phyloP scores from a whole-genome alignment of 2,329 filamentous ascomycete species.

The Falciphora oryzae region DNA sequence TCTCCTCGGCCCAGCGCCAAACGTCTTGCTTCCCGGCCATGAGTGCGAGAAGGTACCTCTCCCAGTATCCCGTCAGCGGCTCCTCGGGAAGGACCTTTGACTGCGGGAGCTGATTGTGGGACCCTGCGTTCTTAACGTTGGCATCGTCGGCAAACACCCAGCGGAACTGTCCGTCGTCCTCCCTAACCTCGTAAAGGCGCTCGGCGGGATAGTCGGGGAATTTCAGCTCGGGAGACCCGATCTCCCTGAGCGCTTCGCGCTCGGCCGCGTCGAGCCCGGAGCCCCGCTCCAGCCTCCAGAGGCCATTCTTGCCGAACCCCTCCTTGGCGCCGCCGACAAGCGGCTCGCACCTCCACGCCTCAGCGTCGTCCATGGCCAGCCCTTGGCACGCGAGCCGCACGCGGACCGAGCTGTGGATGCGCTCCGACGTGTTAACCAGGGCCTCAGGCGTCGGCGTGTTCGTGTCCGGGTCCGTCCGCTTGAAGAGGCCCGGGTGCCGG shows the following conservation, averaged over 20 bases:
- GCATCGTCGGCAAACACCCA: constrained; percentile 21
- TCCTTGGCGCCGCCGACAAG: constrained; percentile 14
- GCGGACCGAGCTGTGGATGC: constrained; percentile 26
- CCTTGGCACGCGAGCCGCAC: constrained; percentile 24
- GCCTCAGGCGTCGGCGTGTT: constrained; percentile 29
- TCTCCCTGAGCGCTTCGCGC: constrained; percentile 10
- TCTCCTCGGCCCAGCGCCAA: constrained; percentile 12
- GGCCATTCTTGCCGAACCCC: background rate
- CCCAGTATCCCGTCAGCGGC: constrained; percentile 27
- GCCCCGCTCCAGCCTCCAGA: constrained; percentile 22
- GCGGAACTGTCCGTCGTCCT: constrained; percentile 23
- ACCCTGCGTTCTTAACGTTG: constrained; percentile 13
- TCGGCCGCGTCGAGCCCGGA: background rate
- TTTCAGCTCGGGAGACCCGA: constrained; percentile 7
- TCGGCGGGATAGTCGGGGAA: constrained; percentile 11
- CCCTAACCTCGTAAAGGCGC: constrained; percentile 19
- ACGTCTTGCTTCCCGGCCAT: constrained; percentile 14
- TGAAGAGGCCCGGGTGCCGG: constrained; percentile 29
- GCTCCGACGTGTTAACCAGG: constrained; percentile 31
- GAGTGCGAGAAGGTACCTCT: constrained; percentile 20
- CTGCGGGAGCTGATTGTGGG: constrained; percentile 18
- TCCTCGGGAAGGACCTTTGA: constrained; percentile 24
- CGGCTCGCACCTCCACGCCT: constrained; percentile 23
- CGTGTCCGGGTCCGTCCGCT: constrained; percentile 30
- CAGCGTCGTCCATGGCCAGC: constrained; percentile 28